Evolutionary conservation across 805 yeast species (phyloP).

Genomic region (Hermanozyma aechmeae): DNA sequence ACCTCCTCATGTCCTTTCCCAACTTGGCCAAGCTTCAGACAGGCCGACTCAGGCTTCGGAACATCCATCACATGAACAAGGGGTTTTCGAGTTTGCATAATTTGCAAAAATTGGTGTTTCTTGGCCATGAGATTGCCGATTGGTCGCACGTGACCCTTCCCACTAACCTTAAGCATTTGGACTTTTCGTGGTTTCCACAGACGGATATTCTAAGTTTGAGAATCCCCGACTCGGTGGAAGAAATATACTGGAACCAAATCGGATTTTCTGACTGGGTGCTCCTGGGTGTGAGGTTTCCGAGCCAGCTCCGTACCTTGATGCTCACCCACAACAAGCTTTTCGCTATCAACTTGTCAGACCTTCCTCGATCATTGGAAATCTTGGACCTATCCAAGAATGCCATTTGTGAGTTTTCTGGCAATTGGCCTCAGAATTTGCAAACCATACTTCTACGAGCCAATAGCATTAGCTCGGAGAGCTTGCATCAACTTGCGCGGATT

Average conservation of each 20-base stretch:
- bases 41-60: constrained; percentile 12
- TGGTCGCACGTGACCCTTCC: constrained; percentile 24
- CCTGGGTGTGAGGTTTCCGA: constrained; percentile 10
- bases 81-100: constrained; percentile 5
- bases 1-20: constrained; percentile 12
- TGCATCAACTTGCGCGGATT: constrained; percentile 9
- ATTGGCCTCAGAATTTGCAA: constrained; percentile 19
- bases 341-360: constrained; percentile 12
- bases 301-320: constrained; percentile 20
- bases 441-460: constrained; percentile 16
- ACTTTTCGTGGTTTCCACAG: constrained; percentile 25
- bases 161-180: constrained; percentile 15
- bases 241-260: constrained; percentile 23
- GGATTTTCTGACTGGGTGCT: constrained; percentile 10
- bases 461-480: constrained; percentile 9
- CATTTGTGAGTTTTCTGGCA: constrained; percentile 7
- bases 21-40: constrained; percentile 23
- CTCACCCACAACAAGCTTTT: constrained; percentile 19
- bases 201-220: constrained; percentile 15
- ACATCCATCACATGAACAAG: too few relatives aligned
- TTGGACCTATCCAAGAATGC: constrained; percentile 20
- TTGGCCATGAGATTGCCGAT: constrained; percentile 21
- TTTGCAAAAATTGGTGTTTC: constrained; percentile 18
- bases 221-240: constrained; percentile 13
- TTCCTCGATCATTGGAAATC: constrained; percentile 20